These are phyloP conservation scores for Neurospora sp. DNA, from an alignment of 495 filamentous ascomycete genomes.

Conservation along the genomic window DNA sequence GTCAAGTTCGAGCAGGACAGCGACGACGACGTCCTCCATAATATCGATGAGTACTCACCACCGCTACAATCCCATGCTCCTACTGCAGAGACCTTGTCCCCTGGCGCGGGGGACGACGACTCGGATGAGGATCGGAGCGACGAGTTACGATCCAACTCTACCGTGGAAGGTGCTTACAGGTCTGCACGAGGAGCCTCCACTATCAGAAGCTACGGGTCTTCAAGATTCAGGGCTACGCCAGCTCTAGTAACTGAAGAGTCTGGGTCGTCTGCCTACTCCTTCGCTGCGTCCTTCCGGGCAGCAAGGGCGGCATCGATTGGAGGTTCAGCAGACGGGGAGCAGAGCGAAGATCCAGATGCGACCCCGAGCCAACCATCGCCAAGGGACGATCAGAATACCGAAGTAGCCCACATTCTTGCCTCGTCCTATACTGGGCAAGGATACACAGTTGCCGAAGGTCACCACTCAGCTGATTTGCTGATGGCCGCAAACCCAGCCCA, in stretches of 20 bases:
- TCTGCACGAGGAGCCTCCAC: neutral
- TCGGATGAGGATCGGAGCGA: neutral
- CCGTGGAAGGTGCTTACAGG: neutral
- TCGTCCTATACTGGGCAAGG: neutral
- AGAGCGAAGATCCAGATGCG: neutral
- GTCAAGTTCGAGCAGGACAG: neutral
- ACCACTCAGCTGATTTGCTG: neutral
- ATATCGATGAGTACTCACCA: neutral
- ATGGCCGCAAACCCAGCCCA: neutral
- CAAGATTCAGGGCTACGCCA: neutral
- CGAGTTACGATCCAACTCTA: neutral
- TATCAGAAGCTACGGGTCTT: neutral
- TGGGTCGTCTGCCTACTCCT: neutral
- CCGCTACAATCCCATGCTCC: neutral
- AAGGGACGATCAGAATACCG: neutral
- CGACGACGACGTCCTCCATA: neutral
- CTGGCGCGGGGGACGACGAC: neutral
- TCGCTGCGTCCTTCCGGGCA: neutral
- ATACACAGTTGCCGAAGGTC: neutral
- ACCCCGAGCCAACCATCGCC: neutral
- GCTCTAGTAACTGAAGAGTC: neutral
- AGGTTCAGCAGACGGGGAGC: neutral
- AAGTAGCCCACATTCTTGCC: neutral
- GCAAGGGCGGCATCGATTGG: neutral
- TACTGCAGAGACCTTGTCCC: neutral